phyloP scores from a whole-genome alignment of 768 basidiomycete species.

The Podaxis carcinomalis region DNA sequence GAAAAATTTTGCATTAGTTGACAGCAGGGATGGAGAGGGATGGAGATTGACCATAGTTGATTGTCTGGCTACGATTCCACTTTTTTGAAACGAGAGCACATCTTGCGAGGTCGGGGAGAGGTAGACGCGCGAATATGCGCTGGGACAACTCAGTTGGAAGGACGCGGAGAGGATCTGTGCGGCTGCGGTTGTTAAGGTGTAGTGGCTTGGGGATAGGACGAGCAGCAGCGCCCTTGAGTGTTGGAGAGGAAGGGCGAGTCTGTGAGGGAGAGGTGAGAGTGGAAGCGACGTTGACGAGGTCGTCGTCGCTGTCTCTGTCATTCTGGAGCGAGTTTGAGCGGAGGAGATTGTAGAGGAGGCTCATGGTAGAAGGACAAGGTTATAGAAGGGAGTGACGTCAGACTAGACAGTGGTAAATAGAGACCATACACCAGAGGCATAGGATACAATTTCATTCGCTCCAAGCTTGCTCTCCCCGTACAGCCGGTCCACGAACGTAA shows the following conservation, averaged over 20 bases:
- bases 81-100: slow-evolving; percentile 81
- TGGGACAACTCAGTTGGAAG: slow-evolving; percentile 84
- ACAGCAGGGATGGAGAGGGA: background rate
- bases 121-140: slow-evolving; percentile 62
- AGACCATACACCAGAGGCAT: slow-evolving; percentile 80
- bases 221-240: slow-evolving; percentile 29
- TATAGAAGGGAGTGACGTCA: slow-evolving; percentile 3
- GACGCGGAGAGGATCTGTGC: slow-evolving; percentile 57
- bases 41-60: slow-evolving; percentile 78
- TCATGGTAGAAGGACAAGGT: slow-evolving; percentile 33
- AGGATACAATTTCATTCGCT: slow-evolving; percentile 82
- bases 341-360: slow-evolving; percentile 69
- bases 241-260: slow-evolving; percentile 58
- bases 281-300: slow-evolving; percentile 71
- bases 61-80: slow-evolving; percentile 84
- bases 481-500: slow-evolving; percentile 92
- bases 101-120: slow-evolving; percentile 62
- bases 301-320: slow-evolving; percentile 59
- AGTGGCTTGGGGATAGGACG: slow-evolving; percentile 43
- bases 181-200: slow-evolving; percentile 32
- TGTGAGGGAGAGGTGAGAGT: slow-evolving; percentile 63
- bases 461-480: slow-evolving; percentile 93
- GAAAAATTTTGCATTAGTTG: slow-evolving; percentile 2
- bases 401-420: slow-evolving; percentile 69
- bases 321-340: slow-evolving; percentile 38